Evolutionary conservation across 371 early-diverging fungal genomes (phyloP).

Genomic region (Mortierella sp.): DNA sequence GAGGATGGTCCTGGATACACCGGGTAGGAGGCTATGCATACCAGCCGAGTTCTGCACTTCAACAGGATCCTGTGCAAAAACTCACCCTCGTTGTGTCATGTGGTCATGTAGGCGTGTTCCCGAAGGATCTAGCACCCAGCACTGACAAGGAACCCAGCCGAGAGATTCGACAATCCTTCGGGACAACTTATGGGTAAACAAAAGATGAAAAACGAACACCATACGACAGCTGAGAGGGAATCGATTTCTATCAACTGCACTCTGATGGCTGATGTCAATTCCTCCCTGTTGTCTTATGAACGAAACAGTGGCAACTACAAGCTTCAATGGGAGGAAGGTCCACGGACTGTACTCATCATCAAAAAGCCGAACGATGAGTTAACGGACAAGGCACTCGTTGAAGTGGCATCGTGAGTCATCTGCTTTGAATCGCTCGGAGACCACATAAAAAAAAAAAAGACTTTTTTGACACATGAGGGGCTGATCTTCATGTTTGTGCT

Average conservation of each 20-base stretch:
- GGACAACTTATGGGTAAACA: slow-evolving; percentile 68
- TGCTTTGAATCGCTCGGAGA: too few relatives aligned
- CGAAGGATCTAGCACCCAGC: slow-evolving; percentile 32
- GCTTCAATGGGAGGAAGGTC: slow-evolving; percentile 70
- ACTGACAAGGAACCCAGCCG: slow-evolving; percentile 31
- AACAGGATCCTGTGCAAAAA: background rate
- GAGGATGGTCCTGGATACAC: slow-evolving; percentile 46
- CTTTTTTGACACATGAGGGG: background rate
- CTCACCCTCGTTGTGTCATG: background rate
- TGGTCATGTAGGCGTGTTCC: slow-evolving; percentile 18
- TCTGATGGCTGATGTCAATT: too few relatives aligned
- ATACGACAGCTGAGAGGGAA: background rate
- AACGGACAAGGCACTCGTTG: slow-evolving; percentile 73
- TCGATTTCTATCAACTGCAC: background rate
- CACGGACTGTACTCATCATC: slow-evolving; percentile 79
- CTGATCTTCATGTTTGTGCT: background rate
- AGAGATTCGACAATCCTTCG: slow-evolving; percentile 67
- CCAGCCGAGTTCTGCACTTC: too few relatives aligned
- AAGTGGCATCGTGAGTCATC: slow-evolving; percentile 66
- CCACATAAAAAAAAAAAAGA: background rate
- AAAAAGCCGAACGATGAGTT: slow-evolving; percentile 79
- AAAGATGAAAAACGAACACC: background rate
- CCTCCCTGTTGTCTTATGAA: too few relatives aligned
- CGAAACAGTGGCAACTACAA: slow-evolving; percentile 61
- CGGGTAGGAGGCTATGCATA: slow-evolving; percentile 37